Base-by-base conservation (phyloP, 306 rosid genomes). In the Sicyos edulis region DNA sequence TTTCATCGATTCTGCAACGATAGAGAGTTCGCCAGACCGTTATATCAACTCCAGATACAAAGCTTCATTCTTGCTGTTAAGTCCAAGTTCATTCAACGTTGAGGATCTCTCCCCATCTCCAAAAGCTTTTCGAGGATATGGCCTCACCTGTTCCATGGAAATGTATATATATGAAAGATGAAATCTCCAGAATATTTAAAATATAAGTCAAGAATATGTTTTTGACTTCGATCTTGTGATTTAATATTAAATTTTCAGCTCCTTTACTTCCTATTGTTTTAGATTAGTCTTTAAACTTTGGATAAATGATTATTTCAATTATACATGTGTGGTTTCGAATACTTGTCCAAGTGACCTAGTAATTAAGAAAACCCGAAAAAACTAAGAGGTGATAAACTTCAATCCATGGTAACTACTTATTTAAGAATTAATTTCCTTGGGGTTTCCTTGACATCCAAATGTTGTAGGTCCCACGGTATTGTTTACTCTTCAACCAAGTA, bases 31-130 rank as follows among this genome's bases (percentile, higher is more conserved):
- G 57, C 58, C 29, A 34, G 8, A 22, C 57, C 50, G 32, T 79
- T 76, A 88, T 19, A 85, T 84, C 74, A 82, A 84, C 89, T 89
- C 97, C 82, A 93, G 82, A 83, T 83, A 93, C 79, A 93, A 86
- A 61, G 95, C 96, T 82, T 93, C 99, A 77, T 95, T 95, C 83
- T 89, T 95, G 88, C 83, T 85, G 79, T 91, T 86, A 26, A 95
- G 78, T 42, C 97, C 97, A 11, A 89, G 88, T 75, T 91, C 99
- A 29, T 68, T 83, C 58, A 95, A 79, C 4, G 83, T 82, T 75
- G 83, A 74, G 11, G 86, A 80, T 76, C 87, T 78, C 80, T 91
- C 97, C 59, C 78, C 97, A 29, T 80, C 81, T 19, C 89, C 83
- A 74, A 87, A 95, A 56, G 91, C 91, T 17, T 88, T 92, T 88